Evolutionary conservation across 2,329 filamentous ascomycete species (phyloP).

Genomic region (Sphaerulina vaccinii): DNA sequence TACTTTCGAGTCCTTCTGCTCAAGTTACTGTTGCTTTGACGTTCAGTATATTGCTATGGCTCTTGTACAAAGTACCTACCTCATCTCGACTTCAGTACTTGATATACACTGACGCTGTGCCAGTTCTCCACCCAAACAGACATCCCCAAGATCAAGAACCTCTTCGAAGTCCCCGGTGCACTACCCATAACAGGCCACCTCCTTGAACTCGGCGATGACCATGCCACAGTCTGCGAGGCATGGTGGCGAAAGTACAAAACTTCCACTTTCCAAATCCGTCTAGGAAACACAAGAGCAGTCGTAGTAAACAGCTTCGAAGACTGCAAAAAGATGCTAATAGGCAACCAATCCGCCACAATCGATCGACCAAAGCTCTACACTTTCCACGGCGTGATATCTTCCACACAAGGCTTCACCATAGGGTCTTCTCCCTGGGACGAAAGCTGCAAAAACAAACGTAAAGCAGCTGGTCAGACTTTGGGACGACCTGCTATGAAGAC

Average conservation of each 20-base stretch:
- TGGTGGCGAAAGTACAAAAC: constrained; percentile 50
- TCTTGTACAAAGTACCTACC: neutral
- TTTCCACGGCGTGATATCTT: constrained; percentile 55
- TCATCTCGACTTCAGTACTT: no score
- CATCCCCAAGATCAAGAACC: constrained; percentile 49
- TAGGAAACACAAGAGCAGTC: constrained; percentile 55
- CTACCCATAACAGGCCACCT: constrained; percentile 53
- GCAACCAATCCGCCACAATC: constrained; percentile 52
- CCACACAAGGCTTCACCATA: constrained; percentile 56
- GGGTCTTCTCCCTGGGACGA: constrained; percentile 56
- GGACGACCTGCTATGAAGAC: constrained; percentile 48
- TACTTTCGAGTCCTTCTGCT: neutral
- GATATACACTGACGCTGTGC: no score
- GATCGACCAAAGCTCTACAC: constrained; percentile 50
- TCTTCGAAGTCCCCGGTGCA: constrained; percentile 53
- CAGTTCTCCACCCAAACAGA: no score
- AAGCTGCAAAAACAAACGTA: constrained; percentile 54
- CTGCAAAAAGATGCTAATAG: constrained; percentile 52
- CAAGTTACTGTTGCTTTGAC: neutral
- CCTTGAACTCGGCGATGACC: constrained; percentile 53
- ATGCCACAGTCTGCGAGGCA: constrained; percentile 51
- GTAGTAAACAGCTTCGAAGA: constrained; percentile 56
- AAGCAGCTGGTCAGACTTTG: constrained; percentile 51
- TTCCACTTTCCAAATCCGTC: constrained; percentile 53
- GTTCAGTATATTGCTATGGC: neutral